A percentile compares a stretch with the other conserved stretches of the same genome.
phyloP scores from a whole-genome alignment of 2,329 filamentous ascomycete species.

The Arthroderma uncinatum region DNA sequence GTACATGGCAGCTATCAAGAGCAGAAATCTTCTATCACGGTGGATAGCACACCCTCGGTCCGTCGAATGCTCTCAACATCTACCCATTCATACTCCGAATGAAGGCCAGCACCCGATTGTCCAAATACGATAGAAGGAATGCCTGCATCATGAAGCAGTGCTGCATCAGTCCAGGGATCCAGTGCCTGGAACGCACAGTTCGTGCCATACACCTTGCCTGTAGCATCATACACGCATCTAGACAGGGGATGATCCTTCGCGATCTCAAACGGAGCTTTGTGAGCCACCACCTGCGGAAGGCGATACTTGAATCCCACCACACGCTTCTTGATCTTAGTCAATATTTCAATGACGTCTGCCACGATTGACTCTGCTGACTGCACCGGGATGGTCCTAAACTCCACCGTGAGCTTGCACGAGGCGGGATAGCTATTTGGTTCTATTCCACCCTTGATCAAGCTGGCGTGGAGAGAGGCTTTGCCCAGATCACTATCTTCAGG shows the following conservation, averaged over 20 bases:
- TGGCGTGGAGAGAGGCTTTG: slow-evolving; percentile 38
- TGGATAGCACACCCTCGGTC: slow-evolving; percentile 17
- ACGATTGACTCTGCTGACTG: slow-evolving; percentile 33
- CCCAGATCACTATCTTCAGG: slow-evolving; percentile 28
- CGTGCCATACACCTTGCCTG: slow-evolving; percentile 20
- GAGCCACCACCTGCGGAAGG: slow-evolving; percentile 31
- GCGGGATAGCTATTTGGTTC: slow-evolving; percentile 44
- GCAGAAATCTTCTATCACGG: slow-evolving; percentile 1
- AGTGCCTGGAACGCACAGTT: slow-evolving; percentile 22
- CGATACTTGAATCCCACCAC: slow-evolving; percentile 33
- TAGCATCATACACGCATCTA: slow-evolving; percentile 22
- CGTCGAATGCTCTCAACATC: slow-evolving; percentile 34
- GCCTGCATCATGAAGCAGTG: slow-evolving; percentile 36
- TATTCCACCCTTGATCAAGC: slow-evolving; percentile 41
- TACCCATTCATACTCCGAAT: slow-evolving; percentile 43
- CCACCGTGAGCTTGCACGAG: slow-evolving; percentile 39
- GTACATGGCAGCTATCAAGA: too few relatives aligned
- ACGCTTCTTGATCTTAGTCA: slow-evolving; percentile 25
- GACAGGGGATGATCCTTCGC: slow-evolving; percentile 34
- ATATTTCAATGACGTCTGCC: slow-evolving; percentile 29
- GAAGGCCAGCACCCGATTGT: slow-evolving; percentile 39
- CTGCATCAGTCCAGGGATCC: slow-evolving; percentile 44
- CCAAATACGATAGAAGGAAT: slow-evolving; percentile 41
- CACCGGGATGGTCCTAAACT: slow-evolving; percentile 39
- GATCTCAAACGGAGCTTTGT: slow-evolving; percentile 36